Conservation (phyloP, 2,329 filamentous ascomycete species). For the Alternaria sp. region DNA sequence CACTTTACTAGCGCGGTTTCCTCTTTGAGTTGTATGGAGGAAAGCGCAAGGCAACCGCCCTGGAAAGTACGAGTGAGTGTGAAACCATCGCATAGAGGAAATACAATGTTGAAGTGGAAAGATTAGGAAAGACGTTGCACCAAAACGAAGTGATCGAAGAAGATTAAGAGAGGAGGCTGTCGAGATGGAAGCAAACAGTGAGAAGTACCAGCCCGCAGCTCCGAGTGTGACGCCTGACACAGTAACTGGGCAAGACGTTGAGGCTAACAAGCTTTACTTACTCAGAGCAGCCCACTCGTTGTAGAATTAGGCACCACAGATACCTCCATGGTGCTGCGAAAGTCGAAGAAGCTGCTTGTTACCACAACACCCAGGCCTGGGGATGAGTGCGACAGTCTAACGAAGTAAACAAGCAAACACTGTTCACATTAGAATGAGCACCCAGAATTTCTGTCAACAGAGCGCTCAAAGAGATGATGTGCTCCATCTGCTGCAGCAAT, state of each 20-base stretch:
- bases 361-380: neutral
- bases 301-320: neutral
- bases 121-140: neutral
- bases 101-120: too few relatives aligned
- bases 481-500: neutral
- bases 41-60: neutral
- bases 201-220: neutral
- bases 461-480: neutral
- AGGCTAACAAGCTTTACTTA: neutral
- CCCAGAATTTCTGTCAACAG: neutral
- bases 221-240: neutral
- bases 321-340: neutral
- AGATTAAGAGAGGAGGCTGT: neutral
- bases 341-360: neutral
- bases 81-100: neutral
- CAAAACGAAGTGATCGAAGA: neutral
- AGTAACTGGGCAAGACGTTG: neutral
- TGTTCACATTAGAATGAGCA: neutral
- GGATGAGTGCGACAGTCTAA: neutral
- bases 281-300: neutral
- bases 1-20: slow-evolving; percentile 1
- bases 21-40: neutral
- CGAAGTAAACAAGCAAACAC: neutral
- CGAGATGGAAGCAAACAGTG: neutral
- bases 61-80: neutral